Evolutionary conservation across 371 early-diverging fungal genomes (phyloP), one percentile per base, ranked within the genome.

Genomic region (Actinomortierella ambigua): DNA sequence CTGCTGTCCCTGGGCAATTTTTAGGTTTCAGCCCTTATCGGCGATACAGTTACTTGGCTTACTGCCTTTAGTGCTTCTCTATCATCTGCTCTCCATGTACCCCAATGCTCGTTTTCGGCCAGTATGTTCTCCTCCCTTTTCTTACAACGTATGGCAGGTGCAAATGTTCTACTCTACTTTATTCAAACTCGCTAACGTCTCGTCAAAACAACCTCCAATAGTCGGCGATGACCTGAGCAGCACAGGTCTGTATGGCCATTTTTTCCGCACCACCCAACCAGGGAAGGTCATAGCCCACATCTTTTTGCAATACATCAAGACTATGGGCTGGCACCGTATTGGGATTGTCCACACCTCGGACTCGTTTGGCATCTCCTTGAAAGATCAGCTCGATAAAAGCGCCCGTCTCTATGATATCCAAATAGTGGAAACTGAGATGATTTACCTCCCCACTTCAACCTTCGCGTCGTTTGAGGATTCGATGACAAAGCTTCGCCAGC

Each of bases 321-420:
- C n/a, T 2, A 61, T 53, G 61, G 49, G 54, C 42, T 61, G 61
- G 61, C 61, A 18, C 48, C 61, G 61, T 22, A 46, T 61, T n/a
- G 61, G 54, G 1, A 34, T 61, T 9, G 24, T 53, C 26, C 48
- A 53, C 48, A 39, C 54, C 1, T 23, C 29, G 22, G 54, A 61
- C 8, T 43, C 54, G 1, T 61, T 54, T 41, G 61, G 61, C 27
- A 24, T 41, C 0, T 20, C 54, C n/a, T 9, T 61, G 6, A 22
- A n/a, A 24, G 20, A 22, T 39, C 22, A 53, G 14, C 18, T 53
- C 8, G 27, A 23, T 3, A 53, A 54, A 0, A 14, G 23, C 17
- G 47, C 61, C 4, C 46, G 46, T 0, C 9, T 1, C 22, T 61
- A 61, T 20, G 49, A 24, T 14, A 29, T 61, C 29, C 17, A 15